Base-by-base conservation (phyloP, 495 filamentous ascomycete species). In the Thermochaetoides thermophila region DNA sequence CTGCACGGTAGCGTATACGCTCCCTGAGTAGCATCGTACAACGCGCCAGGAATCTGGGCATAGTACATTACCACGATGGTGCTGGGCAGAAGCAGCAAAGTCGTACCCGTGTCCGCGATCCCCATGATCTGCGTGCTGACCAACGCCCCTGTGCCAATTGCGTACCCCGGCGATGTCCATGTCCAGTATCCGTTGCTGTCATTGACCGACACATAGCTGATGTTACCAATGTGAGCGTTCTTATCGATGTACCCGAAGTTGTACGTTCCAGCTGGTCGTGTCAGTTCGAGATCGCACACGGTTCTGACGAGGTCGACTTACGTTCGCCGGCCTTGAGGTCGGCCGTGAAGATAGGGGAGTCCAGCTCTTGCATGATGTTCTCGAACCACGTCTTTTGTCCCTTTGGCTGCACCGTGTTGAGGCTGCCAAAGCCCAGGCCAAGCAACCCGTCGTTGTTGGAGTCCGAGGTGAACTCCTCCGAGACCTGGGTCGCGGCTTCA, bases 211-310 rank as follows among this genome's bases (percentile, higher is more conserved):
- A 57, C 52, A 50, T 78, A 86, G 38, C 66, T 60, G 43, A 89
- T 64, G 22, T 49, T 46, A 38, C 78, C 75, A 12, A 59, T 73
- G 62, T 77, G 76, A 40, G 75, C 74, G 43, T 50, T 43, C 13
- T 43, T 38, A 55, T 84, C 73, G 40, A 83, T 73, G 58, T 54
- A 81, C 23, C 82, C 82, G 42, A 86, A 85, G 57, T 80, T 78
- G 53, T 78, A 84, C 35, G 47, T 60, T 12, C 82, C 82, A 14
- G 77, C 64, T 29, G 11, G 5, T 17, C 20, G 23, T n/a, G 25
- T 34, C 24, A 34, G 38, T 25, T 19, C 17, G 17, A 14, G 8
- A 14, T 13, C 19, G 5, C 0, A 9, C 15, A 27, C 17, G 7
- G n/a, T 5, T 18, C 5, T 4, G 3, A 18, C 19, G 18, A 12